Base-by-base conservation (phyloP, 2,329 filamentous ascomycete species). In the Aspergillus neoniger region DNA sequence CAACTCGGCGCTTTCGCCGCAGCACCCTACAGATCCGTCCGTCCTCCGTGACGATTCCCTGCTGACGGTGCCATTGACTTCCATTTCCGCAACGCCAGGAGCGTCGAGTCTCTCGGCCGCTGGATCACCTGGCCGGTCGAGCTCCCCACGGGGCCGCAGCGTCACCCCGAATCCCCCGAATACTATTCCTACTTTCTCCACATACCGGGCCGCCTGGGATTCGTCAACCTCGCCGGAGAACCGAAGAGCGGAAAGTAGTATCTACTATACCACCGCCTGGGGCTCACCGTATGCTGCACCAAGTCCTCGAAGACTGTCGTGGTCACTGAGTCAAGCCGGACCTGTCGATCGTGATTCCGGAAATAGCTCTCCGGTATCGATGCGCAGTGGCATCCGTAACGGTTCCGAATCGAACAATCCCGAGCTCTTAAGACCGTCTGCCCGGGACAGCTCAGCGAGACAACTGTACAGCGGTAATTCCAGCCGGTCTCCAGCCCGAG, bases 211-310 rank as follows among this genome's bases (percentile, higher is more conserved):
- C 39, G 63, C 69, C 44, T 72, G 68, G 62, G 76, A 78, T 53
- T 76, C 76, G 15, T 67, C 70, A 36, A 69, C 72, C n/a, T 79
- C 78, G 17, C 74, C 76, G 38, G 74, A 76, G 39, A 76, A 78
- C 64, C 74, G 70, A 50, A 72, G 74, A 66, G 77, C 78, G 48
- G 81, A 82, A 64, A 82, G 80, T 60, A 81, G 79, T 64, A 74
- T 81, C 50, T 86, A 85, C 72, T 86, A 86, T 71, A 95, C 91
- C 50, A 89, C 92, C 52, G 93, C 89, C 74, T 96, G 93, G 92
- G 93, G 93, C 59, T 96, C 92, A 57, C 93, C 93, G 21, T 96
- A 96, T 78, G 88, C 90, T 58, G 84, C 88, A 41, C 80, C 83
- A 12, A 89, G 79, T 66, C 75, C 78, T 54, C 74, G 77, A 54